Conservation (phyloP, 108 stramenopile species). For the Mediolabrus comicus region DNA sequence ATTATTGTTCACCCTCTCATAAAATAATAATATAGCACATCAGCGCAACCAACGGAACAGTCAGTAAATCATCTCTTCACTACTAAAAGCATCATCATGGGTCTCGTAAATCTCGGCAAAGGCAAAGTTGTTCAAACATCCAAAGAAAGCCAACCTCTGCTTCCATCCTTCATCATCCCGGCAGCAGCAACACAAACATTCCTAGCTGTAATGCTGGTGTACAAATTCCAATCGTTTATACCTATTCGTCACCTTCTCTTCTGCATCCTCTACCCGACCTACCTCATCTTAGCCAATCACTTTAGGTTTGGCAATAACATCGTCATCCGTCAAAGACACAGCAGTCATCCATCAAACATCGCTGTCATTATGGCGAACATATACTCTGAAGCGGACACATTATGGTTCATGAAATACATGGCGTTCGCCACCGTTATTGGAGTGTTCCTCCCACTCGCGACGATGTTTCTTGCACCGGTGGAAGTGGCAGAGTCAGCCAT, state of each 20-base stretch:
- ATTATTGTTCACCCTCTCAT: no score
- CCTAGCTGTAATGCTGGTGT: background rate
- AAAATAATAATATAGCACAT: no score
- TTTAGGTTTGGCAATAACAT: background rate
- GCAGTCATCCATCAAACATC: constrained; percentile 3
- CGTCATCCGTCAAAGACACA: background rate
- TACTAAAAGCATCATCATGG: background rate
- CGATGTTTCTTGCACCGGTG: background rate
- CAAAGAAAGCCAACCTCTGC: background rate
- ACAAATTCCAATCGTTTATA: background rate
- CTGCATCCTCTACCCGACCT: constrained; percentile 8
- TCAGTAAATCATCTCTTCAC: no score
- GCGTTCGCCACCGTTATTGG: background rate
- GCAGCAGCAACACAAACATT: background rate
- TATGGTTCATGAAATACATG: constrained; percentile 18
- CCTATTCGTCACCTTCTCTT: constrained; percentile 7
- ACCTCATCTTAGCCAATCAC: constrained; percentile 9
- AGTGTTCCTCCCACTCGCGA: background rate
- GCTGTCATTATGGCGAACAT: background rate
- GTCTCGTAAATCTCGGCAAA: background rate
- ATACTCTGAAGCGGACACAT: constrained; percentile 3
- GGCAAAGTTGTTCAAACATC: background rate
- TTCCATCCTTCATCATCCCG: background rate
- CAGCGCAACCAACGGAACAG: no score
- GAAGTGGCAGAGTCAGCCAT: constrained; percentile 6